Conservation (phyloP, 1,284 basidiomycete genomes). For the Marasmius sp. region DNA sequence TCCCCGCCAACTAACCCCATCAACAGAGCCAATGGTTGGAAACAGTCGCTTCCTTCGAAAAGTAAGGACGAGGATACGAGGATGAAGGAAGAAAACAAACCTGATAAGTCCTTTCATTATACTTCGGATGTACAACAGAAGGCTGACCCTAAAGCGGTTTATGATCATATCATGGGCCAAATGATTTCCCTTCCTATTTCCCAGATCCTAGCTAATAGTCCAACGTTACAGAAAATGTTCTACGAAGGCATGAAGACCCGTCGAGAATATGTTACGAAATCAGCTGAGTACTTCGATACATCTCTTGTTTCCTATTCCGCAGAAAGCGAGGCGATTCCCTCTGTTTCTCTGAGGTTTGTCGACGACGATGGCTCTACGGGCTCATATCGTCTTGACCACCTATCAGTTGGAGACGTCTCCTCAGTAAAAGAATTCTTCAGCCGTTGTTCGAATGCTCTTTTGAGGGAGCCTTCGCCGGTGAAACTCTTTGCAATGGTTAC, state of each 20-base stretch:
- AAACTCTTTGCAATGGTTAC: constrained; percentile 12
- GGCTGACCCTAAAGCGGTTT: constrained; percentile 2
- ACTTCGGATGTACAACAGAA: constrained; percentile 13
- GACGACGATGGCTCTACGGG: no score
- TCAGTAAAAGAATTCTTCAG: no score
- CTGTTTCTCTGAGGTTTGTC: no score
- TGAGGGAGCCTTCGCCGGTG: neutral
- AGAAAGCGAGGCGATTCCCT: no score
- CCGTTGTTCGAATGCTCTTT: no score
- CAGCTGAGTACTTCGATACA: no score
- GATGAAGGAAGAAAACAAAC: constrained; percentile 10
- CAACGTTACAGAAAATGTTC: neutral
- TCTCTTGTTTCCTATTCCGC: no score
- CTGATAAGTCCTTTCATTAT: constrained; percentile 7
- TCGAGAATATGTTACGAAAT: no score
- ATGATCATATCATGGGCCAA: constrained; percentile 1
- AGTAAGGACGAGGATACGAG: constrained; percentile 2
- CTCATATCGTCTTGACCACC: no score
- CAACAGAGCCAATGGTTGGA: constrained; percentile 10
- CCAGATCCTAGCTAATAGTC: constrained; percentile 6
- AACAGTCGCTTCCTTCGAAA: neutral
- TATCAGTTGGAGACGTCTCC: no score
- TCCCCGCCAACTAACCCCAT: constrained; percentile 14
- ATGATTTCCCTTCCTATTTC: neutral
- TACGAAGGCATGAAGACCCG: neutral